Base-by-base conservation (phyloP, 1,284 basidiomycete species). In the Cystobasidium slooffiae region DNA sequence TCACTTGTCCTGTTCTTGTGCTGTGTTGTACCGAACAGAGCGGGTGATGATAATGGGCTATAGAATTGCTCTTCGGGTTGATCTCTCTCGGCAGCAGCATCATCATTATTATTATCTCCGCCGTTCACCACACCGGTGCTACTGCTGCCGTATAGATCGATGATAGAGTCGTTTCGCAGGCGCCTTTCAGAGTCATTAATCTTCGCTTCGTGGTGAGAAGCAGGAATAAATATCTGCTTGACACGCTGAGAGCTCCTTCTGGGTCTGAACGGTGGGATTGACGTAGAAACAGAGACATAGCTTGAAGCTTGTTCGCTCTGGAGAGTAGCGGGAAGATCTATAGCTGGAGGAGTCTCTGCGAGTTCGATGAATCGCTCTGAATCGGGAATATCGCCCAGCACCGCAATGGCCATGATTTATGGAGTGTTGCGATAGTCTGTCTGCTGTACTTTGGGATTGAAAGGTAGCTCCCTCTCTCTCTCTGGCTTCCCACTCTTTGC, bases 301-400 rank as follows among this genome's bases (percentile, higher is more conserved):
- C 39, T 39, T 41, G 56, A 41, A 24, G n/a, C 10, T 12, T 43
- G 39, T 31, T n/a, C 53, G 12, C 53, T 31, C 10, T 55, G 14
- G 22, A 24, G 4, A 55, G n/a, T 8, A 24, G 16, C n/a, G 24
- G 64, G 31, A 18, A 44, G 9, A 39, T 14, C 56, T 22, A n/a
- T 41, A 20, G 53, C 14, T 12, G 53, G 12, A 44, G 31, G 24
- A 16, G 44, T 9, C 8, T 66, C 64, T 22, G 53, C 47, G 24
- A 66, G 39, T 20, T 66, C 64, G 64, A 47, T 39, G 51, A 66
- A 66, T n/a, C 64, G 64, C 24, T 66, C 64, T 18, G 64, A 52
- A 41, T 66, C 64, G 22, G 51, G 16, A 39, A 66, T 66, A 18
- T 37, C 22, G 22, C 37, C n/a, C 6, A 24, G 18, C 18, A 59